phyloP scores from a whole-genome alignment of 129 eudicot species.

The Flaveria sonorensis region DNA sequence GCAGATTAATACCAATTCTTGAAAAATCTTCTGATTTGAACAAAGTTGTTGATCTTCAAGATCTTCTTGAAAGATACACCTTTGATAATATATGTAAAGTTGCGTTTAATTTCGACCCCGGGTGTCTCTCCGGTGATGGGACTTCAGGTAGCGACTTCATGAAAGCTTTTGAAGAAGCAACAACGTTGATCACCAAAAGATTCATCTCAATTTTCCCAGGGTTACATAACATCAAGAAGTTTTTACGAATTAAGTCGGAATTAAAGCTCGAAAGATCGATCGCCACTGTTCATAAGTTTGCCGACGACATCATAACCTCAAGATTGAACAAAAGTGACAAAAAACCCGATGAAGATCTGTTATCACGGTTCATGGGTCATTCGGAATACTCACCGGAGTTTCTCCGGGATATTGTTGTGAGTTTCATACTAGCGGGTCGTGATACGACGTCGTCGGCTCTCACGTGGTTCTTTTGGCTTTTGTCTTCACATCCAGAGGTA shows the following conservation, averaged over 20 bases:
- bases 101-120: constrained; percentile 77
- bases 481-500: constrained; percentile 49
- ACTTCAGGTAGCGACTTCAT: constrained; percentile 54
- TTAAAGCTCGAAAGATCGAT: constrained; percentile 45
- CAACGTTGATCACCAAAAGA: constrained; percentile 60
- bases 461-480: constrained; percentile 80
- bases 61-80: constrained; percentile 72
- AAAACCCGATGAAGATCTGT: constrained; percentile 54
- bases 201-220: constrained; percentile 50
- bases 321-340: constrained; percentile 43
- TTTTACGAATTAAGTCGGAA: constrained; percentile 56
- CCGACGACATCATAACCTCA: constrained; percentile 54
- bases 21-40: constrained; percentile 28
- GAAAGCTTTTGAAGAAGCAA: constrained; percentile 78
- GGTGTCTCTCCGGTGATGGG: constrained; percentile 58
- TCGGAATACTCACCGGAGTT: constrained; percentile 49
- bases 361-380: constrained; percentile 64
- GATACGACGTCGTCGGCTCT: constrained; percentile 81
- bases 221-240: constrained; percentile 37
- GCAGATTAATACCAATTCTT: constrained; percentile 59
- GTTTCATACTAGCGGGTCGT: constrained; percentile 81
- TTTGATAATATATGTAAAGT: constrained; percentile 79
- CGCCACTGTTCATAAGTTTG: constrained; percentile 57
- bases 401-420: constrained; percentile 63
- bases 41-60: constrained; percentile 62